Evolutionary conservation across 2,329 filamentous ascomycete species (phyloP).

Genomic region (Didymella glomerata): DNA sequence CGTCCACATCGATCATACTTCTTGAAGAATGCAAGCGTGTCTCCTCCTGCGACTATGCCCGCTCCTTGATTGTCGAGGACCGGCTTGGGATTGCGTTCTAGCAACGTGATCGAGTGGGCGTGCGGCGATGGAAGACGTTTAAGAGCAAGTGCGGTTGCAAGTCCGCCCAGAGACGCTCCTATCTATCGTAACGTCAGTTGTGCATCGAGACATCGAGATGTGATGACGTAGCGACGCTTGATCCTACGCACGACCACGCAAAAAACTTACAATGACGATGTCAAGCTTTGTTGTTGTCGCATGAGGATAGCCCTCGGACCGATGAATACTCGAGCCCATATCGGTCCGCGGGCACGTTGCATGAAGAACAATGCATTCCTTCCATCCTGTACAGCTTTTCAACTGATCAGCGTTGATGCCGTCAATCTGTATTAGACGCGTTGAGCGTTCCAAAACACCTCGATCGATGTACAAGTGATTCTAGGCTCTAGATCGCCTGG

Average conservation of each 20-base stretch:
- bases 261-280: constrained; percentile 36
- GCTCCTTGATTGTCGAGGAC: constrained; percentile 46
- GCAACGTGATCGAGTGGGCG: constrained; percentile 39
- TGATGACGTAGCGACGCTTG: constrained; percentile 8
- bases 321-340: constrained; percentile 18
- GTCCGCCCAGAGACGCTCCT: constrained; percentile 42
- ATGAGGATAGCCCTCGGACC: constrained; percentile 25
- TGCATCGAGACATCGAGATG: not conserved
- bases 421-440: constrained; percentile 8
- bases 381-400: constrained; percentile 4
- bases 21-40: constrained; percentile 42
- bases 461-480: constrained; percentile 14
- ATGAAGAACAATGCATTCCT: constrained; percentile 9
- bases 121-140: constrained; percentile 36
- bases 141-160: constrained; percentile 41
- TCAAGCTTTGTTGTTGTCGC: constrained; percentile 31
- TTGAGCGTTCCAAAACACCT: not conserved
- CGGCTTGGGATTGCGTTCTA: constrained; percentile 43
- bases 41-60: constrained; percentile 45
- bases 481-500: constrained; percentile 3
- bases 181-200: constrained; percentile 29
- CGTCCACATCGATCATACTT: constrained; percentile 37
- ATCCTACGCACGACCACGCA: not conserved
- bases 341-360: constrained; percentile 19
- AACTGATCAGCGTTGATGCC: constrained; percentile 12